These are phyloP conservation scores for Fusarium burgessii DNA, from an alignment of 2,329 filamentous ascomycete species.

Conservation along the genomic window DNA sequence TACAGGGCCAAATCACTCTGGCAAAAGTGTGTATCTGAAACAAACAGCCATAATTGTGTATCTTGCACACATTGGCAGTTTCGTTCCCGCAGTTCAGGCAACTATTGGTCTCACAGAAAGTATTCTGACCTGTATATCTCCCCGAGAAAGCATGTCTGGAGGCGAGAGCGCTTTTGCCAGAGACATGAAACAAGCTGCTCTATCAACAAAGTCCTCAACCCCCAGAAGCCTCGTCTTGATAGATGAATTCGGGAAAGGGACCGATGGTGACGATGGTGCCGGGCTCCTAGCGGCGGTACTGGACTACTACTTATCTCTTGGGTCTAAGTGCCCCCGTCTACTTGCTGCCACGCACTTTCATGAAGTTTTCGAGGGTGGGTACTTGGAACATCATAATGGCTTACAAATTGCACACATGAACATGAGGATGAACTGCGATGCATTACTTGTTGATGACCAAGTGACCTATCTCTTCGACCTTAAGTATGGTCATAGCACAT, in stretches of 20 bases:
- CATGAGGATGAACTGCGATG: slow-evolving; percentile 68
- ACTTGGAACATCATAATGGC: slow-evolving; percentile 62
- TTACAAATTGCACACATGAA: slow-evolving; percentile 79
- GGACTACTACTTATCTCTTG: slow-evolving; percentile 64
- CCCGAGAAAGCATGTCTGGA: slow-evolving; percentile 71
- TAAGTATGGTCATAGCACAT: slow-evolving; percentile 74
- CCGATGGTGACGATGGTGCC: slow-evolving; percentile 67
- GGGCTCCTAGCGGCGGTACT: slow-evolving; percentile 70
- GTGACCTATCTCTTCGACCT: slow-evolving; percentile 81
- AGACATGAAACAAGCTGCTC: slow-evolving; percentile 87
- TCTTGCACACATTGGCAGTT: slow-evolving; percentile 92
- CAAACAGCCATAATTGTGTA: slow-evolving; percentile 92
- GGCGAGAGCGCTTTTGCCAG: slow-evolving; percentile 75
- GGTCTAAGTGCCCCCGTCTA: slow-evolving; percentile 64
- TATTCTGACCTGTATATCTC: slow-evolving; percentile 87
- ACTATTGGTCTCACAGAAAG: slow-evolving; percentile 90
- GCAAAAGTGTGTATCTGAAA: slow-evolving; percentile 96
- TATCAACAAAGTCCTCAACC: slow-evolving; percentile 81
- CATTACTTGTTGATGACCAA: slow-evolving; percentile 67
- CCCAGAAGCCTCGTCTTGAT: slow-evolving; percentile 84
- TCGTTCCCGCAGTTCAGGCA: slow-evolving; percentile 83
- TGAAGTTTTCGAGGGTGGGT: slow-evolving; percentile 77
- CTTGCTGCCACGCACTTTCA: slow-evolving; percentile 73
- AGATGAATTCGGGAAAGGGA: slow-evolving; percentile 87
- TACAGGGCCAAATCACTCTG: slow-evolving; percentile 96